Base-by-base conservation (phyloP, 1,139 yeast genomes). In the Yamadazyma dushanensis region DNA sequence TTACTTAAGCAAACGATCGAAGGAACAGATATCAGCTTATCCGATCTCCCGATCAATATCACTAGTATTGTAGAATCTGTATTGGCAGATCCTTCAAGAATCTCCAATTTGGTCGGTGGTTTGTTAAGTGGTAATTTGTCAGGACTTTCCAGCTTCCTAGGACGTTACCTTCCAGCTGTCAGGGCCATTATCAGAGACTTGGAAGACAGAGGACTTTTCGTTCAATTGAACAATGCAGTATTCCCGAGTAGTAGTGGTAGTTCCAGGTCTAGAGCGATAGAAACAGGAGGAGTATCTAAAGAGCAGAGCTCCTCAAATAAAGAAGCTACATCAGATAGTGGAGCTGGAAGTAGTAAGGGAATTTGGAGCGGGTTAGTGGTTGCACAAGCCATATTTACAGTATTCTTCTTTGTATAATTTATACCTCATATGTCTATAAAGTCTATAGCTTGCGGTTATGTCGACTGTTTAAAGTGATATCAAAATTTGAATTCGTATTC, bases 121-220 rank as follows among this genome's bases (percentile, higher is more conserved):
- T 40, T 65, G 14, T 54, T 66, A 37, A 40, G 49, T 13, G 57
- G 58, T n/a, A 45, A 46, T 14, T 39, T 26, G 8, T 36, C 40
- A 7, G 39, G 39, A 4, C 21, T 40, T 21, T 21, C 35, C 18
- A 60, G 63, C 20, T 21, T 33, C 6, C 13, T 39, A 2, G 32
- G 24, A 17, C 58, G 61, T 43, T 70, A 70, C 46, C 37, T 57
- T 9, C 51, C 52, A 5, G 73, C 72, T 3, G 37, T 68, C 17
- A 50, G 46, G 35, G 54, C 47, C 8, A 62, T 69, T 16, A 39
- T 67, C 26, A 37, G 36, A 3, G 71, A 62, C 31, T 59, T 70
- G 29, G 72, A 70, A 46, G 43, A 51, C 23, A 60, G 56, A 34
- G 76, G 76, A 3, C 52, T 68, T 15, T 70, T 70, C 44, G 59